Conservation (phyloP, 2,329 filamentous ascomycete species). For the Epichloe sp. region DNA sequence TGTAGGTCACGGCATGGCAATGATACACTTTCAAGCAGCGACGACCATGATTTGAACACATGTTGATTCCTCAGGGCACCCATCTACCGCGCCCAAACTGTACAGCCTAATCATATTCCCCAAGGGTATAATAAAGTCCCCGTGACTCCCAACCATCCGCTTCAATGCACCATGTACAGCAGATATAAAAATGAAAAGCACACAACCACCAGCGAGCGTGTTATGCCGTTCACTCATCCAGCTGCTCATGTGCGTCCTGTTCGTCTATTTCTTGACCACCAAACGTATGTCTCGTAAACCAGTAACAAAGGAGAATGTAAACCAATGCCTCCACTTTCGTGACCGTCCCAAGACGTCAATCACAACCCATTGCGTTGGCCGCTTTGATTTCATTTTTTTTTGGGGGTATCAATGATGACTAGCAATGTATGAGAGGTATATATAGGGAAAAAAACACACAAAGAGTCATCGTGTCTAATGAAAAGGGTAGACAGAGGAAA, state of each 20-base stretch:
- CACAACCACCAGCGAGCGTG: too few species aligned
- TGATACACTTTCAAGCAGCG: too few species aligned
- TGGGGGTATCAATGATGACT: neutral
- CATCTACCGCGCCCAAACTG: neutral
- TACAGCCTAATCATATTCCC: neutral
- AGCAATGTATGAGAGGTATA: neutral
- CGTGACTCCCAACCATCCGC: too few species aligned
- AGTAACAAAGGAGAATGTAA: neutral
- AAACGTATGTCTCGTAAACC: neutral
- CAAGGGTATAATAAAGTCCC: neutral
- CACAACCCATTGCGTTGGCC: too few species aligned
- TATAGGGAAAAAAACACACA: neutral
- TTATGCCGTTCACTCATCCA: too few species aligned
- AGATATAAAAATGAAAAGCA: neutral
- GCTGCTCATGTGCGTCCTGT: neutral
- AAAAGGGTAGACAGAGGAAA: slow-evolving; percentile 5
- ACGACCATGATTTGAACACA: too few species aligned
- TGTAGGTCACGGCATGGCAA: too few species aligned
- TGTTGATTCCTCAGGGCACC: too few species aligned
- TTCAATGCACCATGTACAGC: too few species aligned
- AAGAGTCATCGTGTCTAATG: neutral
- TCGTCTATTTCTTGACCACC: neutral
- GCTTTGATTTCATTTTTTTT: too few species aligned
- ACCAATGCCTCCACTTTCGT: neutral
- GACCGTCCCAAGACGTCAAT: too few species aligned